These are phyloP conservation scores for Cydonia oblonga DNA, from an alignment of 331 rosid genomes.

Conservation along the genomic window DNA sequence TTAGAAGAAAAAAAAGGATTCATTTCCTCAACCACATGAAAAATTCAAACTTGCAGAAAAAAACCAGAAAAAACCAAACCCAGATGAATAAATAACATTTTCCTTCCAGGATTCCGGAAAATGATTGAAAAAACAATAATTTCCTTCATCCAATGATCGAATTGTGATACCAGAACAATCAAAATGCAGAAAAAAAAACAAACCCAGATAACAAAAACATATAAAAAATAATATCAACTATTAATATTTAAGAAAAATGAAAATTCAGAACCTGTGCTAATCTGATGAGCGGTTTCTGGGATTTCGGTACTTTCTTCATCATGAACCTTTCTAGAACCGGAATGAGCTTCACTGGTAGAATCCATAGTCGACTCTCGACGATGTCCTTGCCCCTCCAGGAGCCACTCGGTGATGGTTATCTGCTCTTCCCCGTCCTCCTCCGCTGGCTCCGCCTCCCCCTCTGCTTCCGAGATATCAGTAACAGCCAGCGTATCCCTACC, in stretches of 20 bases:
- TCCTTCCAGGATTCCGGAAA: background rate
- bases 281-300: slow-evolving; percentile 85
- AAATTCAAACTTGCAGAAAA: background rate
- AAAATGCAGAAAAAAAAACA: background rate
- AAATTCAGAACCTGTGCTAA: slow-evolving; percentile 43
- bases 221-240: background rate
- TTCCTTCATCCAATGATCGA: background rate
- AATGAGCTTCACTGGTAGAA: background rate
- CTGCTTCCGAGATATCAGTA: background rate
- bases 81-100: background rate
- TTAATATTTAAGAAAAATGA: background rate
- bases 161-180: background rate
- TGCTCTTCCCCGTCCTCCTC: background rate
- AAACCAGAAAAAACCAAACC: background rate
- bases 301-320: slow-evolving; percentile 24
- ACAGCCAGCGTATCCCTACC: slow-evolving; percentile 16
- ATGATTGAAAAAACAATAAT: background rate
- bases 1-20: background rate
- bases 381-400: background rate
- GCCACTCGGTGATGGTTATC: background rate
- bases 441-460: background rate
- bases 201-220: background rate
- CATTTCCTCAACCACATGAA: background rate
- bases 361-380: background rate
- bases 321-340: slow-evolving; percentile 7